phyloP scores from a whole-genome alignment of 2,329 filamentous ascomycete genomes.

The Phoma sp. region DNA sequence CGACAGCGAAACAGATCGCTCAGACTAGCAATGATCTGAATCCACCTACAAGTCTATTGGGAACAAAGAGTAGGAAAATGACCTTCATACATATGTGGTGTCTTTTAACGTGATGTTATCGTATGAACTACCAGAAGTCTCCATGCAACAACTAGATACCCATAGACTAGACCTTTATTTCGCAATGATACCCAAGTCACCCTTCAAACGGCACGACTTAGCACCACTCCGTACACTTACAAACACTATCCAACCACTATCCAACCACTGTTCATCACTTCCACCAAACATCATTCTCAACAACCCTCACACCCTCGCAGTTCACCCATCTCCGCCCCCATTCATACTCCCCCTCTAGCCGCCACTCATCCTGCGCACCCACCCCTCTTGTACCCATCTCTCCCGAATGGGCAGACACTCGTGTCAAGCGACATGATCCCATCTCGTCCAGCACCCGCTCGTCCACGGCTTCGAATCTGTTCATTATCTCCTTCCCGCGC shows the following conservation, averaged over 20 bases:
- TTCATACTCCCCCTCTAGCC: neutral
- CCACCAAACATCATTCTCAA: neutral
- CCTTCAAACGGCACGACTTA: no score
- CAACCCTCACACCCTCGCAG: neutral
- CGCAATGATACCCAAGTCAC: neutral
- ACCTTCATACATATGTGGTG: no score
- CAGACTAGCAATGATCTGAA: neutral
- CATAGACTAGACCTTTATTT: conserved; percentile 3
- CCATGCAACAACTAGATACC: conserved; percentile 1
- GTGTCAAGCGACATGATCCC: neutral
- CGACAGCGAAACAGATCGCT: conserved; percentile 55
- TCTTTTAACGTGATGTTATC: no score
- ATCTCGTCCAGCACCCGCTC: neutral
- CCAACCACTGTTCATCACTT: neutral
- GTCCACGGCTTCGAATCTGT: no score
- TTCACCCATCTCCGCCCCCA: neutral
- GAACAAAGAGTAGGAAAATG: no score
- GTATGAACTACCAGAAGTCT: no score
- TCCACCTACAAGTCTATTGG: no score
- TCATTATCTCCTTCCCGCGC: no score
- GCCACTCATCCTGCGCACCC: neutral
- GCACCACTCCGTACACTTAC: neutral
- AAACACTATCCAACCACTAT: neutral
- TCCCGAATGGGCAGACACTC: neutral
- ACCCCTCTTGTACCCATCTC: neutral